Base-by-base conservation (phyloP, 2,329 filamentous ascomycete genomes). In the Aspergillus thermomutatus region DNA sequence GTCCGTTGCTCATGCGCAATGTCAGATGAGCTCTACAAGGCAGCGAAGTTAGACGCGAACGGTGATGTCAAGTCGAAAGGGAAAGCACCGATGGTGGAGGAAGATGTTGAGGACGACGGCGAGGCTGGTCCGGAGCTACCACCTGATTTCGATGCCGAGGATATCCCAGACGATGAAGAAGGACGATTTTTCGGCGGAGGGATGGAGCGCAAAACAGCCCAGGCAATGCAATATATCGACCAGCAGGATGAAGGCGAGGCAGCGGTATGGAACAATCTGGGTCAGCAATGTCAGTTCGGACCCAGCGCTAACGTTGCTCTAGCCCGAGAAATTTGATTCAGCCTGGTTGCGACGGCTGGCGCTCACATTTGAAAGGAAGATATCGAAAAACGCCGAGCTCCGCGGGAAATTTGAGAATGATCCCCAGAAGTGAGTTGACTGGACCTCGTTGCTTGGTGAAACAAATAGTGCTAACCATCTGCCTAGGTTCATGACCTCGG, bases 111-210 rank as follows among this genome's bases (percentile, higher is more conserved):
- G 19, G 79, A 80, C 40, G 79, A 79, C 23, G 73, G 73, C 27
- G 74, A 78, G 54, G 74, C 82, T 1, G 83, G 82, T 0, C 82
- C 82, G 1, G 80, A 84, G 46, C 75, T 83, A 37, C 82, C 84
- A 14, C 79, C 80, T 6, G 83, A 84, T 60, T 79, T 83, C 26
- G 81, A 80, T 53, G 77, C 81, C 37, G 84, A 83, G 51, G 82
- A 85, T 49, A 78, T 82, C 75, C 79, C 72, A 8, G 90, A 93
- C 64, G 92, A 96, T 66, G 91, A 96, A 53, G 94, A 96, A 62
- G 94, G 93, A 1, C 87, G 94, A 10, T 99, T 99, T 79, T 99
- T 97, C 66, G 94, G 93, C 46, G 90, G 92, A 53, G 94, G 94
- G 34, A 88, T 99, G 66, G 91, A 88, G 26, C 83, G 87, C 56